Conservation (phyloP, 768 basidiomycete species). For the Lactarius pseudohatsudake region DNA sequence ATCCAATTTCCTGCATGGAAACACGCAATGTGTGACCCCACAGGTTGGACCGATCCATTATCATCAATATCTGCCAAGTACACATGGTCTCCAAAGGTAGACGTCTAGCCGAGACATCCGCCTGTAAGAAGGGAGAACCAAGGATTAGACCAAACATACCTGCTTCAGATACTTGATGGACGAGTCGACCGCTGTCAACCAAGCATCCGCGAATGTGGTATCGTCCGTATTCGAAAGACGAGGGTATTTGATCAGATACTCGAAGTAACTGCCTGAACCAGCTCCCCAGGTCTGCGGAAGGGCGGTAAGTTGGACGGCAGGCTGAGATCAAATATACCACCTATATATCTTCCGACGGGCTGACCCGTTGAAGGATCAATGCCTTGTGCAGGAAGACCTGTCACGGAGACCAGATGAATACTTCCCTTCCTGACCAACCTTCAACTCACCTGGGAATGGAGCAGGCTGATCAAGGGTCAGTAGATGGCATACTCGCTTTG, state of each 20-base stretch:
- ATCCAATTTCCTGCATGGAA: conserved; percentile 79
- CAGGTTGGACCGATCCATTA: conserved; percentile 47
- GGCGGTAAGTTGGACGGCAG: neutral
- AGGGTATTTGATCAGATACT: conserved; percentile 72
- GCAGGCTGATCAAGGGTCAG: conserved; percentile 31
- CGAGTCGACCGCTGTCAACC: conserved; percentile 69
- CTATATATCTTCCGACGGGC: conserved; percentile 55
- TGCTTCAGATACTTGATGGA: conserved; percentile 60
- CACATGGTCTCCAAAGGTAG: conserved; percentile 58
- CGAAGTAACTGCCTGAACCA: conserved; percentile 74
- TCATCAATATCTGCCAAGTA: conserved; percentile 68
- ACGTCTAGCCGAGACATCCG: conserved; percentile 43
- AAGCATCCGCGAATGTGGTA: conserved; percentile 58
- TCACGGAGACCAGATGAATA: conserved; percentile 27
- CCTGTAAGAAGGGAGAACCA: neutral
- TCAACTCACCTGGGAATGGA: conserved; percentile 29
- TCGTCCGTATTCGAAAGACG: conserved; percentile 67
- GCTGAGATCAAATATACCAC: conserved; percentile 27
- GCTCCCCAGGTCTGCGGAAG: conserved; percentile 57
- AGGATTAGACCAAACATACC: conserved; percentile 38
- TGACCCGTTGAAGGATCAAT: conserved; percentile 55
- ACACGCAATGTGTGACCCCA: conserved; percentile 73
- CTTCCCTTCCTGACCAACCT: neutral
- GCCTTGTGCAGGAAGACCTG: conserved; percentile 56
- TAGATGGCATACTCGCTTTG: neutral